These are phyloP conservation scores for Clavispora vitiphila DNA, from an alignment of 805 yeast species.

Conservation along the genomic window DNA sequence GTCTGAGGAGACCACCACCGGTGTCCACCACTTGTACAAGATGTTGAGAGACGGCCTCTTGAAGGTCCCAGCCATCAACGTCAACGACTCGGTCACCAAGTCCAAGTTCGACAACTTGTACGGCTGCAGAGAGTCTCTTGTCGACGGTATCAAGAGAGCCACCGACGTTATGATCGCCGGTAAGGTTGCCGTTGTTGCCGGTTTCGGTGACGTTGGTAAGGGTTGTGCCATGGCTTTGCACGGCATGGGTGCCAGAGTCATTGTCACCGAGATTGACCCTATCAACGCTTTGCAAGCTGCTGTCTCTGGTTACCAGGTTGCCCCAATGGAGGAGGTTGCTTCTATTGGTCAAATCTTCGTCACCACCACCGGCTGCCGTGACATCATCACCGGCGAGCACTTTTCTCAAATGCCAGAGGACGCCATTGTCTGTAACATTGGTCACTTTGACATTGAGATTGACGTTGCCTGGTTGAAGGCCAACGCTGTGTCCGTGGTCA, in stretches of 20 bases:
- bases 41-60: slow-evolving; percentile 82
- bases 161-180: slow-evolving; percentile 99
- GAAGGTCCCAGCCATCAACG: slow-evolving; percentile 99
- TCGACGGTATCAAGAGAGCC: slow-evolving; percentile 99
- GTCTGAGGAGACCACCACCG: slow-evolving; percentile 99
- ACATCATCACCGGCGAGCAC: slow-evolving; percentile 86
- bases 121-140: slow-evolving; percentile 98
- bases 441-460: slow-evolving; percentile 98
- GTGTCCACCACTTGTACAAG: slow-evolving; percentile 98
- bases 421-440: slow-evolving; percentile 99
- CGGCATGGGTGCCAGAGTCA: slow-evolving; percentile 99
- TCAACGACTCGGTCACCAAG: slow-evolving; percentile 97
- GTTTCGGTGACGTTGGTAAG: slow-evolving; percentile 99
- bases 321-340: slow-evolving; percentile 92
- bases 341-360: slow-evolving; percentile 93
- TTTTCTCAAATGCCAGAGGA: slow-evolving; percentile 95
- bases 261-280: slow-evolving; percentile 96
- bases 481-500: slow-evolving; percentile 87
- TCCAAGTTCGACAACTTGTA: slow-evolving; percentile 98
- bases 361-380: slow-evolving; percentile 99
- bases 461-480: slow-evolving; percentile 98
- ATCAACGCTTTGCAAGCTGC: slow-evolving; percentile 99
- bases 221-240: slow-evolving; percentile 99
- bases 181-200: slow-evolving; percentile 97
- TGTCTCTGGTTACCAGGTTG: slow-evolving; percentile 96